A percentile compares a stretch with the other conserved stretches of the same genome.
phyloP scores from a whole-genome alignment of 331 rosid genomes.

The Phaseolus coccineus region DNA sequence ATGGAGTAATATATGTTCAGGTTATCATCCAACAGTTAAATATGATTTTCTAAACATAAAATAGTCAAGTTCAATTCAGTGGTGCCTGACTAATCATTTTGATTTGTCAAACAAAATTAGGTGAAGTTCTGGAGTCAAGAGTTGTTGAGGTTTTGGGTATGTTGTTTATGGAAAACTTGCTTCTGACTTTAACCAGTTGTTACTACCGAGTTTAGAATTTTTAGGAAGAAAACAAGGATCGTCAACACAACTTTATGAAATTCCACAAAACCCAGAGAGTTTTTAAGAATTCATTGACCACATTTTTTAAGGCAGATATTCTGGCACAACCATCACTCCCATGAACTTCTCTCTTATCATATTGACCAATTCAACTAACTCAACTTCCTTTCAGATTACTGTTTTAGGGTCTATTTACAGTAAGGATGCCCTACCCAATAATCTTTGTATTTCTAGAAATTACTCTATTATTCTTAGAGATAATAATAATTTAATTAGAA shows the following conservation, averaged over 20 bases:
- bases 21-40: not conserved
- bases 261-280: conserved; percentile 25
- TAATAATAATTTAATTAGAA: no score
- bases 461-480: no score
- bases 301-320: not conserved
- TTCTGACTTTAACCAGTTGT: not conserved
- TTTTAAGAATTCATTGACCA: conserved; percentile 34
- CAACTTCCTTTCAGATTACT: not conserved
- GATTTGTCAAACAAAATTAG: conserved; percentile 37
- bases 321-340: not conserved
- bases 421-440: no score
- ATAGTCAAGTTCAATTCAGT: not conserved
- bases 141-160: conserved; percentile 20
- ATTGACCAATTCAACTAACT: not conserved
- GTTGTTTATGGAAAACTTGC: conserved; percentile 30
- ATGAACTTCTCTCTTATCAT: not conserved
- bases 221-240: not conserved
- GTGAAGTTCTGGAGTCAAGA: conserved; percentile 16
- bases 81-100: conserved; percentile 5
- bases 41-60: not conserved
- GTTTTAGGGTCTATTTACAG: not conserved
- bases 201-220: not conserved
- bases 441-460: no score
- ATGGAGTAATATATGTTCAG: no score
- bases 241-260: conserved; percentile 29